Evolutionary conservation across 2,329 filamentous ascomycete genomes (phyloP), one percentile per base, ranked within the genome.

Genomic region (Reticulascus tulasneorum): DNA sequence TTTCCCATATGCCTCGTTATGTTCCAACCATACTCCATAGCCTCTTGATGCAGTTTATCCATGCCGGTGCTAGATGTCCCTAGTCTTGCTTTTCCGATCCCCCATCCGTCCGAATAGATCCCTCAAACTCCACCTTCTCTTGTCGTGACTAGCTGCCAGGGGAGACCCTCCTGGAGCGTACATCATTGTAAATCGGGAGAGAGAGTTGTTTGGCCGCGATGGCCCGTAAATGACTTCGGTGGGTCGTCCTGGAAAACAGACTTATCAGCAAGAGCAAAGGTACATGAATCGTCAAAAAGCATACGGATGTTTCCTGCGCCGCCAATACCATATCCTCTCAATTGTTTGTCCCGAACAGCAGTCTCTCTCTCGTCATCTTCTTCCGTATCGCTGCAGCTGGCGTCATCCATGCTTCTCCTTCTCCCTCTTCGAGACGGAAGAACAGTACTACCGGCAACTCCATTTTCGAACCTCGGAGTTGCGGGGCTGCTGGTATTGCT

Each of bases 241-340:
- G 9, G 47, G 44, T 7, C 51, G 47, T 9, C 49, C 50, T 51
- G n/a, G n/a, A 28, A 9, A 0, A 28, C 13, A 23, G 17, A 12
- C 18, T 9, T 4, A n/a, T 32, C 18, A 27, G 21, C 12, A 8
- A 15, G 16, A 8, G 7, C 29, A 5, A 7, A 21, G 4, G 12
- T 15, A 15, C 7, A 4, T 7, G 9, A 26, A 4, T 4, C 12
- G 15, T 12, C 22, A 56, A n/a, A n/a, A n/a, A n/a, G n/a, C 59
- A 46, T 37, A 63, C 60, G 52, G 11, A 64, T 64, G 37, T 66
- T 64, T 0, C 61, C 60, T 11, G 53, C 55, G 3, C 61, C 62
- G 4, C 62, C 62, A 23, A 65, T 65, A 12, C 62, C 61, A 35
- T 63, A 65, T 4, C 60, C 57, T 17, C 62, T 48, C 20, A 59